Evolutionary conservation across 208 protist species (phyloP), one percentile per base, ranked within the genome.

Genomic region (Jaenimonas drosophilae): DNA sequence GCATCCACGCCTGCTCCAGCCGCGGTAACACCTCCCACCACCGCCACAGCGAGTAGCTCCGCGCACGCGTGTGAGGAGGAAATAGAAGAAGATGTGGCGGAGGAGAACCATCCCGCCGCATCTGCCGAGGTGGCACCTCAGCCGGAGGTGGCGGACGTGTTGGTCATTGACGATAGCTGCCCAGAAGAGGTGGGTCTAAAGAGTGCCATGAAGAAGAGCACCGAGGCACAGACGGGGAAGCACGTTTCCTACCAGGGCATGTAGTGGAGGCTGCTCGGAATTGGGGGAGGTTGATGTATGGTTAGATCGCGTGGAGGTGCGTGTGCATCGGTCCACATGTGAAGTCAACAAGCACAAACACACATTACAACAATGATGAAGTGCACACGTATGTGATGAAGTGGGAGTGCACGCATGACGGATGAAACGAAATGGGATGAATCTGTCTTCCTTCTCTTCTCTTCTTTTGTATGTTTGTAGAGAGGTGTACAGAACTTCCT

Each of bases 231-330:
- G 33, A 29, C 52, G 3, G 54, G 24, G 14, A 71, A 71, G 44
- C 64, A 71, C 21, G 58, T 71, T 11, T 55, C 43, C 2, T 71
- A 71, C 45, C 47, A 70, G 28, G 43, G 58, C 52, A 34, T 59
- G 25, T 16, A 0, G 26, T n/a, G n/a, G n/a, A n/a, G n/a, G n/a
- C n/a, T n/a, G n/a, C n/a, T n/a, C n/a, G n/a, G n/a, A n/a, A n/a
- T n/a, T n/a, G n/a, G n/a, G n/a, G n/a, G n/a, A n/a, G n/a, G n/a
- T 28, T 27, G 34, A 6, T 43, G 31, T 43, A 3, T 16, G 7
- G 4, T 17, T 5, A 40, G 36, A 40, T n/a, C n/a, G n/a, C n/a
- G n/a, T n/a, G n/a, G n/a, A n/a, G n/a, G n/a, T n/a, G n/a, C n/a
- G n/a, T n/a, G n/a, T n/a, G n/a, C n/a, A n/a, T n/a, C n/a, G n/a